Evolutionary conservation across 2,329 filamentous ascomycete genomes (phyloP).

Genomic region (Exophiala aquamarina): DNA sequence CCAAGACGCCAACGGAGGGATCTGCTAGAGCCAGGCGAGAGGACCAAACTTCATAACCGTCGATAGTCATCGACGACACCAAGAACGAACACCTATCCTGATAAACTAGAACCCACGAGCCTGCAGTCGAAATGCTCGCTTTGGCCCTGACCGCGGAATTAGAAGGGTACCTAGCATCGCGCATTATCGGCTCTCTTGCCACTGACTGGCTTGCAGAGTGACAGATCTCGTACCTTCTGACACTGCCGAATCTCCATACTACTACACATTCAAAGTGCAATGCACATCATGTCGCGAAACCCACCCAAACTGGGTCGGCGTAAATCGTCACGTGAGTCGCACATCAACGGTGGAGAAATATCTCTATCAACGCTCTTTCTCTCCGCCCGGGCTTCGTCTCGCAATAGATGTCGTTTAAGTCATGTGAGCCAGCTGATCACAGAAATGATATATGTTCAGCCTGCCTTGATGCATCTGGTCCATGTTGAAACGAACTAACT

Average conservation of each 20-base stretch:
- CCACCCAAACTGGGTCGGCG: constrained; percentile 80
- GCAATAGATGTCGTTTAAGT: too few species aligned
- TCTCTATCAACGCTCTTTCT: too few species aligned
- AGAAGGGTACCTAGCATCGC: constrained; percentile 26
- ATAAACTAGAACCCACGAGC: too few species aligned
- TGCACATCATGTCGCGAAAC: constrained; percentile 95
- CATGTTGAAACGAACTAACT: too few species aligned
- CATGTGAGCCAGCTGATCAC: too few species aligned
- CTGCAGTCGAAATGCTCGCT: constrained; percentile 18
- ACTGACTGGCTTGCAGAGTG: constrained; percentile 59
- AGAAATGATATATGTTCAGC: too few species aligned
- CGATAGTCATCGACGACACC: too few species aligned
- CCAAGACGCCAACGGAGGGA: too few species aligned
- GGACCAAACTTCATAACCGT: too few species aligned
- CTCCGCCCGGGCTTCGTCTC: neutral
- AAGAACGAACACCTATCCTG: too few species aligned
- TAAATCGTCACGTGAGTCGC: constrained; percentile 79
- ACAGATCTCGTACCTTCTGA: constrained; percentile 86
- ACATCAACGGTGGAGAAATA: neutral
- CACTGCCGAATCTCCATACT: constrained; percentile 78
- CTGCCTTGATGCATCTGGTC: too few species aligned
- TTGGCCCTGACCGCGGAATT: constrained; percentile 27
- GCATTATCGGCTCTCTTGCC: neutral
- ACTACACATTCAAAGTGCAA: constrained; percentile 96
- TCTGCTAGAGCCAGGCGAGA: too few species aligned